Base-by-base conservation (phyloP, 495 filamentous ascomycete genomes). In the Beverwykella pulmonaria region DNA sequence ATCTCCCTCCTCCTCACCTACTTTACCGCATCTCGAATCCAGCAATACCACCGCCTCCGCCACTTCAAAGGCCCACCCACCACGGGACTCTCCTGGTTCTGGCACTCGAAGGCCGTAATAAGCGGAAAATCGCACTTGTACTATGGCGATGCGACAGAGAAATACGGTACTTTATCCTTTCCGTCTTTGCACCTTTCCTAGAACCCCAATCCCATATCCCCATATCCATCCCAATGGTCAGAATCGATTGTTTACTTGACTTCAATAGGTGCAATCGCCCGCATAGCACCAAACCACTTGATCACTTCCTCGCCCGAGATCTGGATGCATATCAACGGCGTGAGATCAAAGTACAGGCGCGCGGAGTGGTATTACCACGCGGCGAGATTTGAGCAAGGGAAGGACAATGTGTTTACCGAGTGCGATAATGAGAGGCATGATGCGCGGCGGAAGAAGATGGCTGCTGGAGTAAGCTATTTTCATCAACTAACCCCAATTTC, bases 201-300 rank as follows among this genome's bases (percentile, higher is more conserved):
- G n/a, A n/a, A n/a, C n/a, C n/a, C n/a, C n/a, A n/a, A n/a, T n/a
- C n/a, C n/a, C n/a, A n/a, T n/a, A n/a, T n/a, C n/a, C n/a, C n/a
- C n/a, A n/a, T n/a, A n/a, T n/a, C n/a, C n/a, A n/a, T n/a, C n/a
- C n/a, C n/a, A n/a, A n/a, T n/a, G n/a, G n/a, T n/a, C n/a, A n/a
- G n/a, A n/a, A n/a, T n/a, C n/a, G n/a, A n/a, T n/a, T n/a, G n/a
- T n/a, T n/a, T n/a, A n/a, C n/a, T n/a, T n/a, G n/a, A n/a, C n/a
- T n/a, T n/a, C n/a, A n/a, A n/a, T n/a, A 78, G 75, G 75, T 19
- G 59, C 74, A 1, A 73, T 78, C 20, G 69, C 65, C 5, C 71
- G 75, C 6, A 60, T 77, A 41, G 75, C 67, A 0, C 73, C 75
- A 5, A 71, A 75, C 41, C 54, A 70, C 22, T 67, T 77, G 4